phyloP scores from a whole-genome alignment of 164 flowering plant species.

The Magnolia sinica region DNA sequence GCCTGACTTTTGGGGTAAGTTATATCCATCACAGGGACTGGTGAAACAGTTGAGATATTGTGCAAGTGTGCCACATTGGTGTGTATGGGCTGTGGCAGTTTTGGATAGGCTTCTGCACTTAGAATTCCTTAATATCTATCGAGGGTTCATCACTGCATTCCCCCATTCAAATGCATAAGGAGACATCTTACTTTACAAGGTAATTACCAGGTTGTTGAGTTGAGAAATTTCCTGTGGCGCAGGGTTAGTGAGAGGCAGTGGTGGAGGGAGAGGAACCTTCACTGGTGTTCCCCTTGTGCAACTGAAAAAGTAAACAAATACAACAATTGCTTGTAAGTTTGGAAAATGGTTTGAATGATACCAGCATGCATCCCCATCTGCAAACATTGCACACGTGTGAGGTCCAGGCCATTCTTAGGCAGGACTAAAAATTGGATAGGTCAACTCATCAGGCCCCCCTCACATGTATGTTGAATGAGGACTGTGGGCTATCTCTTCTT shows the following conservation, averaged over 20 bases:
- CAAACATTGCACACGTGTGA: too few relatives aligned
- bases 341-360: neutral
- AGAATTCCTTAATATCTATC: neutral
- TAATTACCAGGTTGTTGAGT: conserved; percentile 14
- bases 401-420: too few relatives aligned
- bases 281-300: conserved; percentile 21
- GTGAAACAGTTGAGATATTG: neutral
- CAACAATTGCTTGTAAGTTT: too few relatives aligned
- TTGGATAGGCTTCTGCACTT: neutral
- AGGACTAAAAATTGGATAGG: too few relatives aligned
- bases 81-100: neutral
- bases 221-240: conserved; percentile 6
- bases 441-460: too few relatives aligned
- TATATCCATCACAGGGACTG: neutral
- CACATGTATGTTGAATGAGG: too few relatives aligned
- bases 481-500: too few relatives aligned
- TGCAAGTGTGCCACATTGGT: neutral
- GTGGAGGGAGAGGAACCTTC: conserved; percentile 35
- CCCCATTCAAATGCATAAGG: neutral
- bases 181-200: neutral
- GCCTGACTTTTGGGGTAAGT: neutral
- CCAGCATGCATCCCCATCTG: too few relatives aligned
- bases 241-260: conserved; percentile 14
- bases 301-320: conserved; percentile 16
- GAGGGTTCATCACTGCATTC: neutral